Base-by-base conservation (phyloP, 73 alveolate genomes). In the Blepharisma stoltei region DNA sequence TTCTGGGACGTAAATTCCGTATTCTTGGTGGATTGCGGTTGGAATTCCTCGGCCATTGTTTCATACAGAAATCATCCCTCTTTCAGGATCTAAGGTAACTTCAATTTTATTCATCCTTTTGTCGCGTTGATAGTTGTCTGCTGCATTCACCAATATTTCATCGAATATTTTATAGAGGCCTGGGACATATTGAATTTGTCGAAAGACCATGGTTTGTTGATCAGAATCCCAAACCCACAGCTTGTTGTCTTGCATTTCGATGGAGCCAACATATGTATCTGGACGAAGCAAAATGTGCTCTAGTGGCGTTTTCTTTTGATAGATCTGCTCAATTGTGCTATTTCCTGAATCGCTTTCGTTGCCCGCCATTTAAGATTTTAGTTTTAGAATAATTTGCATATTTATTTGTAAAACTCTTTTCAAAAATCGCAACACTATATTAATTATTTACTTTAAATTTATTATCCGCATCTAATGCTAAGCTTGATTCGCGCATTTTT, bases 91-190 rank as follows among this genome's bases (percentile, higher is more conserved):
- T 94, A 98, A 81, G 91, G 98, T 65, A 92, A 94, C 32, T 93
- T 94, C 86, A 94, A 93, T 88, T 92, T 93, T 67, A 94, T 93
- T 0, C 98, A 98, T 2, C 98, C 98, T 9, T 91, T 47, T 75
- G 92, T 95, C 98, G 47, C 96, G 87, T 48, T 96, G 95, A 78
- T 44, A 94, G 89, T 97, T 97, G 88, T 97, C 99, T 0, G 99
- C 99, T 1, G 99, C 99, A 80, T 97, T 97, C 45, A 97, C 99
- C 21, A 97, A 77, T 55, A 97, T 95, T 82, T 97, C 99, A 83
- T 96, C 98, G 55, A 90, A 89, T 21, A 92, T 91, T 83, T 94
- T 93, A 90, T 87, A 95, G 67, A 95, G 95, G 0, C 98, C 99
- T 0, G 99, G 99, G 7, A 95, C 98, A 70, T 85, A 96, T 54